Conservation (phyloP, 192 early-diverging fungal species). For the Cetraspora pellucida region DNA sequence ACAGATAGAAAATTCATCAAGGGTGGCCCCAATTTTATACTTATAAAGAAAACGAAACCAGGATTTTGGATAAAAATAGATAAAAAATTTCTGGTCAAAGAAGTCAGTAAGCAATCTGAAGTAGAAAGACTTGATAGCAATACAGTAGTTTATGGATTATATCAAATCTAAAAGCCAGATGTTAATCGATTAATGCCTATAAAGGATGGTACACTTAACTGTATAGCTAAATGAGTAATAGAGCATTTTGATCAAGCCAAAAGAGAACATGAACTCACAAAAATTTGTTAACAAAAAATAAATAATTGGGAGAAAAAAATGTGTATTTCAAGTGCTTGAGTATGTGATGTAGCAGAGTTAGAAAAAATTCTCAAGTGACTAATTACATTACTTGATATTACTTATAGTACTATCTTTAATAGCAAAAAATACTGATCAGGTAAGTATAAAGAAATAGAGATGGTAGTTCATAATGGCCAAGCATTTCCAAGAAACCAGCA, state of each 20-base stretch:
- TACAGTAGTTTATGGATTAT: conserved; percentile 24
- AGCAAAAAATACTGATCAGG: conserved; percentile 17
- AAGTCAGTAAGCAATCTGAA: background rate
- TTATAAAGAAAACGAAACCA: conserved; percentile 7
- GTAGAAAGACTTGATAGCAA: background rate
- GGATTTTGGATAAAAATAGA: background rate
- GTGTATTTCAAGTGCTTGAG: background rate
- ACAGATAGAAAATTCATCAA: background rate
- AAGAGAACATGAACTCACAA: conserved; percentile 2
- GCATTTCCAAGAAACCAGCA: conserved; percentile 17
- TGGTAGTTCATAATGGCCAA: conserved; percentile 12
- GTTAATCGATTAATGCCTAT: conserved; percentile 21
- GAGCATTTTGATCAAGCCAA: conserved; percentile 22
- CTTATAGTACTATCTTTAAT: conserved; percentile 19
- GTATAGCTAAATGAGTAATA: conserved; percentile 11
- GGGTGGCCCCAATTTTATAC: background rate
- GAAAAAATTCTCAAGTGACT: conserved; percentile 15
- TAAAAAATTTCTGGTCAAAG: background rate
- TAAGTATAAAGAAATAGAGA: conserved; percentile 8
- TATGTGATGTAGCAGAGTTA: conserved; percentile 26
- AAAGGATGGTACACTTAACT: conserved; percentile 25
- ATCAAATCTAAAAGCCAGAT: conserved; percentile 21
- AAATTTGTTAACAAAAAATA: conserved; percentile 7
- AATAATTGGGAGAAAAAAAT: conserved; percentile 5
- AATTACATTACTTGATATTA: conserved; percentile 18